A percentile compares a stretch with the other conserved stretches of the same genome.
Conservation (phyloP, 257 asterid species). For the Vinca minor region DNA sequence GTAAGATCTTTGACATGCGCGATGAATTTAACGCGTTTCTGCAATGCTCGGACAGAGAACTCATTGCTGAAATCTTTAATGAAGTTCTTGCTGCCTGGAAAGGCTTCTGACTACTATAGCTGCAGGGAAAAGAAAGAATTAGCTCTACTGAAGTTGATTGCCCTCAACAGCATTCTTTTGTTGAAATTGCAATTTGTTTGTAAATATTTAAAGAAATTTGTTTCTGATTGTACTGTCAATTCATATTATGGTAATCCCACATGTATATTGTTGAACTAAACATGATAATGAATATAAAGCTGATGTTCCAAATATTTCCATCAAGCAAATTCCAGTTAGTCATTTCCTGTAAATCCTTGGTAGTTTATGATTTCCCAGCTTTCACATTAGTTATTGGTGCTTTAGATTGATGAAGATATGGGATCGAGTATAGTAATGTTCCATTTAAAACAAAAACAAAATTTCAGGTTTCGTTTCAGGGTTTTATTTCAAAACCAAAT, state of each 20-base stretch:
- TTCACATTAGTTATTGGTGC: not conserved
- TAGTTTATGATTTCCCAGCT: not conserved
- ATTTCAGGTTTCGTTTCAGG: too few relatives aligned
- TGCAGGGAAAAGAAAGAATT: not conserved
- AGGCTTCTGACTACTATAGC: slow-evolving; percentile 51
- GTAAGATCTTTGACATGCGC: slow-evolving; percentile 65
- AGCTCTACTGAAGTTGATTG: not conserved
- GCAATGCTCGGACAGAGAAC: slow-evolving; percentile 65
- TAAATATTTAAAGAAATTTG: slow-evolving; percentile 17
- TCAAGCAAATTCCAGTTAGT: not conserved
- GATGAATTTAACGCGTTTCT: slow-evolving; percentile 59
- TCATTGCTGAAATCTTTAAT: slow-evolving; percentile 51
- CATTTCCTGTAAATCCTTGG: not conserved
- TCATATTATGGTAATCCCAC: slow-evolving; percentile 1
- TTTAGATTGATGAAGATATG: too few relatives aligned
- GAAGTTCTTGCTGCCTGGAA: slow-evolving; percentile 84
- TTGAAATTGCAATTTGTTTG: slow-evolving; percentile 10
- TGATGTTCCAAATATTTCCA: not conserved
- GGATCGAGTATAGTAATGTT: too few relatives aligned
- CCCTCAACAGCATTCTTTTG: slow-evolving; percentile 13
- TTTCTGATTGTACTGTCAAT: not conserved
- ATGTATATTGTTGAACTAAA: slow-evolving; percentile 6
- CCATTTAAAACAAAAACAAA: too few relatives aligned
- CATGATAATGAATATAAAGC: not conserved
- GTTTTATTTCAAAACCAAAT: too few relatives aligned